Percentiles rank a stretch among this genome's conserved stretches.
Conservation (phyloP, 2,329 filamentous ascomycete species). For the Chaetomium globosum region DNA sequence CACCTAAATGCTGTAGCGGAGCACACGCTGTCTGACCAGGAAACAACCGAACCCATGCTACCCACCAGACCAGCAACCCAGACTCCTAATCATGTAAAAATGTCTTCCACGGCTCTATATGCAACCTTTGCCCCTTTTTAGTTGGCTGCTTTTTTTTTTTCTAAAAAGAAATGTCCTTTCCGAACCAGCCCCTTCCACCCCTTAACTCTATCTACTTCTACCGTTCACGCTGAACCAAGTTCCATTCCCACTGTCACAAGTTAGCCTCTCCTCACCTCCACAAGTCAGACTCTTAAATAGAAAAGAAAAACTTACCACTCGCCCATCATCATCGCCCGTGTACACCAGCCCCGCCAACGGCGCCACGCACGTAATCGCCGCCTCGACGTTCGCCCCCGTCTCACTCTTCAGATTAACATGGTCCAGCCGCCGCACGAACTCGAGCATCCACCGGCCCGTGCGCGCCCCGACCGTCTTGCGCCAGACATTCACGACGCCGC, state of each 20-base stretch:
- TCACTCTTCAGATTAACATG: slow-evolving; percentile 71
- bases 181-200: too few species aligned
- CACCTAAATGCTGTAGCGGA: background rate
- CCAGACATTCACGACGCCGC: slow-evolving; percentile 82
- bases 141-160: background rate
- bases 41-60: slow-evolving; percentile 1
- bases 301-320: slow-evolving; percentile 70
- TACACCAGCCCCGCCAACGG: slow-evolving; percentile 84
- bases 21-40: background rate
- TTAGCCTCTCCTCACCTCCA: slow-evolving; percentile 27
- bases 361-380: slow-evolving; percentile 81
- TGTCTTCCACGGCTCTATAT: slow-evolving; percentile 14
- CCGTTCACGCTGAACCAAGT: slow-evolving; percentile 52
- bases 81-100: background rate
- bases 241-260: slow-evolving; percentile 64
- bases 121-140: background rate
- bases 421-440: slow-evolving; percentile 78
- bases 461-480: slow-evolving; percentile 54
- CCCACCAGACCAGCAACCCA: background rate
- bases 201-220: background rate
- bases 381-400: slow-evolving; percentile 59
- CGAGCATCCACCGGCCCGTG: slow-evolving; percentile 71
- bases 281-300: background rate
- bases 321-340: slow-evolving; percentile 89
- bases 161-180: background rate